These are phyloP conservation scores for Pyricularia pennisetigena DNA, from an alignment of 2,329 filamentous ascomycete species.

Conservation along the genomic window DNA sequence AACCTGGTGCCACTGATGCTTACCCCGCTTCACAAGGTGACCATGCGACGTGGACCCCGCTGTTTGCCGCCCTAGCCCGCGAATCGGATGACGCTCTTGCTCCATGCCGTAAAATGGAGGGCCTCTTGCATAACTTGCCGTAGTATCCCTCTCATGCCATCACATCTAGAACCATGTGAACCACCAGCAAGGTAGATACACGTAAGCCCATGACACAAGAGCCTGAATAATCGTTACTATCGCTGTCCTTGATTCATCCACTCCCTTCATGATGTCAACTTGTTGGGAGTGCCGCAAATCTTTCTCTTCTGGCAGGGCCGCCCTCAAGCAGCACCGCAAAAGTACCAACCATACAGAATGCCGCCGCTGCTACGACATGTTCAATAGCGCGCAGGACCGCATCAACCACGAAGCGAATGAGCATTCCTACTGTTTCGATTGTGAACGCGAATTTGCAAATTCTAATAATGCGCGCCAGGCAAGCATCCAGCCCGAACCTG, in stretches of 20 bases:
- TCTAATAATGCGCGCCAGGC: background rate
- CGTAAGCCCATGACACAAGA: too few relatives aligned
- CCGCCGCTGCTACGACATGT: background rate
- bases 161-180: too few relatives aligned
- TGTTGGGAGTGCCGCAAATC: slow-evolving; percentile 1
- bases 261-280: background rate
- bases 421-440: background rate
- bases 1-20: too few relatives aligned
- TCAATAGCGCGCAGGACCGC: background rate
- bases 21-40: too few relatives aligned
- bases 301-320: background rate
- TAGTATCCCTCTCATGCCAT: too few relatives aligned
- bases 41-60: too few relatives aligned
- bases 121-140: too few relatives aligned
- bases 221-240: background rate
- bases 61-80: too few relatives aligned
- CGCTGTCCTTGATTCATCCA: background rate
- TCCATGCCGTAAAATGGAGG: too few relatives aligned
- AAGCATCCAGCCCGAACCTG: too few relatives aligned
- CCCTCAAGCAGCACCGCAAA: background rate
- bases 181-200: too few relatives aligned
- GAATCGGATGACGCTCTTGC: too few relatives aligned
- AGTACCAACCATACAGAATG: background rate
- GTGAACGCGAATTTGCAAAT: background rate
- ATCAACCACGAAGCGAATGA: background rate